Conservation (phyloP, 2,329 filamentous ascomycete species). For the Ceratocystis huliohia region DNA sequence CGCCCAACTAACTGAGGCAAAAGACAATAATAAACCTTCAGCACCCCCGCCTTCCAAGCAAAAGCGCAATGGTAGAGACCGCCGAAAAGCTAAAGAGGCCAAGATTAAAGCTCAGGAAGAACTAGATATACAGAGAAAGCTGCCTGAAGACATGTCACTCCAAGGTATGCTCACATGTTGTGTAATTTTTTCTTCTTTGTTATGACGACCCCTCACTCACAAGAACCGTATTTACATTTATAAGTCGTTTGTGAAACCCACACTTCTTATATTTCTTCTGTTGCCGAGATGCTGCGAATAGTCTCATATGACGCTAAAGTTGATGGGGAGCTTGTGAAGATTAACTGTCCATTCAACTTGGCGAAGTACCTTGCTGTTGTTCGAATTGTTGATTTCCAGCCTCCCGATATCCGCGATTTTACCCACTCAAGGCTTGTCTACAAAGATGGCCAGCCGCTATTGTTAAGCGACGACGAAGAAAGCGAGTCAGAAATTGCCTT, state of each 20-base stretch:
- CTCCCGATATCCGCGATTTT: slow-evolving; percentile 59
- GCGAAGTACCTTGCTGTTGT: slow-evolving; percentile 55
- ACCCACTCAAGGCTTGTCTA: slow-evolving; percentile 34
- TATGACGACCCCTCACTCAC: not conserved
- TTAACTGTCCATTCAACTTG: slow-evolving; percentile 60
- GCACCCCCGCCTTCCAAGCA: not conserved
- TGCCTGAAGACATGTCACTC: slow-evolving; percentile 26
- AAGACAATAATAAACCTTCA: not conserved
- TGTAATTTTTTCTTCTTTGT: no score
- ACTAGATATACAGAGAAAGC: not conserved
- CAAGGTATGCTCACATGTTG: slow-evolving; percentile 24
- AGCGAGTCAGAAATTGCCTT: slow-evolving; percentile 21
- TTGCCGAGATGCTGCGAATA: slow-evolving; percentile 26
- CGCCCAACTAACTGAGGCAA: not conserved
- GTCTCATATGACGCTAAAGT: not conserved
- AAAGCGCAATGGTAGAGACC: slow-evolving; percentile 25
- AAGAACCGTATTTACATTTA: not conserved
- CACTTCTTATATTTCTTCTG: slow-evolving; percentile 4
- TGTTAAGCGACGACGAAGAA: slow-evolving; percentile 31
- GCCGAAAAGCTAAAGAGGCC: slow-evolving; percentile 23
- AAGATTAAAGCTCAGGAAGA: slow-evolving; percentile 16
- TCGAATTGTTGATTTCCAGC: slow-evolving; percentile 73
- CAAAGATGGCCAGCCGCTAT: slow-evolving; percentile 39
- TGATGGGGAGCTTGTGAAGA: slow-evolving; percentile 21
- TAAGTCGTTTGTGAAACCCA: slow-evolving; percentile 26